These are phyloP conservation scores for Pholiota microspora DNA, from an alignment of 768 basidiomycete species.

Conservation along the genomic window DNA sequence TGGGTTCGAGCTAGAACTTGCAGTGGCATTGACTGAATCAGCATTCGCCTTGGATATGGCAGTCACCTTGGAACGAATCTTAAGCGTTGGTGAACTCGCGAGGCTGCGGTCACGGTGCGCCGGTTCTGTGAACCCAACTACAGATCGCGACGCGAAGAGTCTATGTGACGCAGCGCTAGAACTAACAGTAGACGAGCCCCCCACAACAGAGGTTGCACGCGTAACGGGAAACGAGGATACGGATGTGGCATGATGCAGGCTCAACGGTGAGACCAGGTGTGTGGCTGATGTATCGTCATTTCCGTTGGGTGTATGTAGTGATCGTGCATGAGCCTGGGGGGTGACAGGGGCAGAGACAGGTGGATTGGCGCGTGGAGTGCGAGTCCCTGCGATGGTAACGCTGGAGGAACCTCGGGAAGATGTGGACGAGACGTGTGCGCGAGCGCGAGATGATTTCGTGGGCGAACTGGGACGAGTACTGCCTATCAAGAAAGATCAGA, in stretches of 20 bases:
- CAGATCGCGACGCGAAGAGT: constrained; percentile 15
- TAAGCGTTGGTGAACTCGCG: constrained; percentile 28
- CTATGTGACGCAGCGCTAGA: constrained; percentile 9
- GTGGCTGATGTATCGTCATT: not conserved
- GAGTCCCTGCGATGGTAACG: constrained; percentile 2
- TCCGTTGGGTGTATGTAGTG: not conserved
- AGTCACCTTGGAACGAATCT: constrained; percentile 65
- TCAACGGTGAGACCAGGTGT: not conserved
- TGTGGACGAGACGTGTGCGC: constrained; percentile 17
- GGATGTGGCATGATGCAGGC: constrained; percentile 6
- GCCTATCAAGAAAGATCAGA: not conserved
- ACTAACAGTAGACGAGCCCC: not conserved
- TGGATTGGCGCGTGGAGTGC: not conserved
- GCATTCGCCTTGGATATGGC: constrained; percentile 36
- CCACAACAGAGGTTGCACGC: not conserved
- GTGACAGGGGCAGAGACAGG: constrained; percentile 7
- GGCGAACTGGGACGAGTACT: constrained; percentile 37
- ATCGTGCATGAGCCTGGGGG: constrained; percentile 10
- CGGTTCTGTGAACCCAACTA: constrained; percentile 13
- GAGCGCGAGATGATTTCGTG: constrained; percentile 31
- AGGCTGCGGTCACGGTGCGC: constrained; percentile 14
- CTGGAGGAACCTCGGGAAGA: constrained; percentile 11
- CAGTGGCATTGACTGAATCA: not conserved
- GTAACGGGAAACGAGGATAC: constrained; percentile 7
- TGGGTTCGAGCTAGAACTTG: not conserved